Percentiles rank a stretch among this genome's conserved stretches.
Evolutionary conservation across 1,284 basidiomycete genomes (phyloP).

Genomic region (Trametes hirsuta): DNA sequence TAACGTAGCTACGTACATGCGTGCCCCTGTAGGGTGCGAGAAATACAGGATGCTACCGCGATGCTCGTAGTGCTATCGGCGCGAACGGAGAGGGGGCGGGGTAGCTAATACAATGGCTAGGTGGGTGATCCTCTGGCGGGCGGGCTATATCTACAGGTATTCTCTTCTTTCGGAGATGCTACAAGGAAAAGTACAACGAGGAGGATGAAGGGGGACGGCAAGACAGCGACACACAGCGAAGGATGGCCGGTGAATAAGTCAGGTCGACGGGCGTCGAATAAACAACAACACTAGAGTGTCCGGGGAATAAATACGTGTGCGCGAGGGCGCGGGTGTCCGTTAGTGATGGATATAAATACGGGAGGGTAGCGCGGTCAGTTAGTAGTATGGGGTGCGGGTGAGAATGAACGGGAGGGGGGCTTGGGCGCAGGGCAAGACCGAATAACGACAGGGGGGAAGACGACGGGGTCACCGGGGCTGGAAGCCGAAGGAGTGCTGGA

Average conservation of each 20-base stretch:
- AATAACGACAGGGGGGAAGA: neutral
- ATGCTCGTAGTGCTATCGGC: neutral
- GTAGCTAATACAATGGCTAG: constrained; percentile 27
- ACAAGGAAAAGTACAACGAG: neutral
- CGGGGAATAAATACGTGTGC: constrained; percentile 19
- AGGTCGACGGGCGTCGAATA: constrained; percentile 18
- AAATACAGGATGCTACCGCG: neutral
- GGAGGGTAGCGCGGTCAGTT: constrained; percentile 7
- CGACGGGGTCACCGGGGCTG: constrained; percentile 1
- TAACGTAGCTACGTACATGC: constrained; percentile 12
- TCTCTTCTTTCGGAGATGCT: constrained; percentile 9
- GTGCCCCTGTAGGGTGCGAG: neutral
- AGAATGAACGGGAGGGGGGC: neutral
- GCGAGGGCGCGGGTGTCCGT: constrained; percentile 15
- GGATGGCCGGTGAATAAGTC: constrained; percentile 15
- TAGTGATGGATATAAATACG: constrained; percentile 17
- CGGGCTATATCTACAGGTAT: constrained; percentile 28
- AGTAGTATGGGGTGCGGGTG: neutral
- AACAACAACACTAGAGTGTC: constrained; percentile 5
- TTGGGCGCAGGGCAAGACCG: neutral
- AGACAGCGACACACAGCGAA: constrained; percentile 13
- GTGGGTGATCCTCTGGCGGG: constrained; percentile 12
- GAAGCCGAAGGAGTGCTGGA: constrained; percentile 13
- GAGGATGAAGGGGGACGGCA: neutral
- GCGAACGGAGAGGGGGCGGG: neutral